Base-by-base conservation (phyloP, 768 basidiomycete genomes). In the Candolleomyces aberdarensis region DNA sequence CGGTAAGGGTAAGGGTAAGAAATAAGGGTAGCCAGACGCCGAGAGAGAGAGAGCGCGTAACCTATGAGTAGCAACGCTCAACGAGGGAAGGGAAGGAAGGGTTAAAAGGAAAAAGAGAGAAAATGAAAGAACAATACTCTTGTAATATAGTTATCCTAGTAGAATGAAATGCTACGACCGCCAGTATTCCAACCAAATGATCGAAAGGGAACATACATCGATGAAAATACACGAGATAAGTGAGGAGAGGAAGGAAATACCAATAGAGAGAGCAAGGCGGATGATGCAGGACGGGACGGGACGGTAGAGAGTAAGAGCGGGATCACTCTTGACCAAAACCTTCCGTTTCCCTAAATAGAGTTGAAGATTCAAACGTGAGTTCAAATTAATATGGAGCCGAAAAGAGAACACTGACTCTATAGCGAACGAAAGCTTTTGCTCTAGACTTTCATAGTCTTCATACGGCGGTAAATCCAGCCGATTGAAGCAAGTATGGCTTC, bases 401-500 rank as follows among this genome's bases (percentile, higher is more conserved):
- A 53, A 19, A 7, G 36, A 53, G 7, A 59, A 44, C 26, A 80
- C 89, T 60, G 66, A 91, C 87, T 94, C 92, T 43, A 94, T 90
- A 19, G 92, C 92, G 70, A 87, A 89, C 46, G 87, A 83, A 54
- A 97, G 71, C 74, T 94, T 95, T 70, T 86, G 86, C 73, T 96
- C 94, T 62, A 96, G 73, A 66, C 85, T 90, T 72, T 92, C 88
- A 68, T 91, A 93, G 70, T 92, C 89, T 66, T 91, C 84, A 71
- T 97, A 97, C 15, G 93, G 90, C 0, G 94, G 94, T 22, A 97
- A 74, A 70, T 97, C 94, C 54, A 93, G 76, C 53, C 89, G 78
- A 71, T 96, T 96, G 82, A 97, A 96, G 75, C 95, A 97, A 1
- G 94, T 97, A 72, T 96, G 95, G 66, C 88, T 90, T 70, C 95